phyloP scores from a whole-genome alignment of 2,329 filamentous ascomycete species.

The Hypoxylon sp. region DNA sequence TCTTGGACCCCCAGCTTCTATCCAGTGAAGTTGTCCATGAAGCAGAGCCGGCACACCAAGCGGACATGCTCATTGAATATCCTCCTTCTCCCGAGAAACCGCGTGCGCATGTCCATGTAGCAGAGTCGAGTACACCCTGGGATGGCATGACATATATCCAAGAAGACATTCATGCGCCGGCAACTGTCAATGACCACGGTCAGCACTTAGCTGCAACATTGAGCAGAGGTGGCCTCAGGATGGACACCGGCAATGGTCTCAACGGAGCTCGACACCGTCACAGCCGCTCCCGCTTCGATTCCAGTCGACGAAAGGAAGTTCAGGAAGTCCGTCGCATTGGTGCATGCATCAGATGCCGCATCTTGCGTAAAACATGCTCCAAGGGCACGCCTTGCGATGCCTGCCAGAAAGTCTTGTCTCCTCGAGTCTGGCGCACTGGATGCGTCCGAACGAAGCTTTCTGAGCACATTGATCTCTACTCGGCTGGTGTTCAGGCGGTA shows the following conservation, averaged over 20 bases:
- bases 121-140: conserved; percentile 49
- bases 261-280: conserved; percentile 66
- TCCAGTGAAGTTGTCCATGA: conserved; percentile 45
- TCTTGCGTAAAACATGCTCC: conserved; percentile 77
- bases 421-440: conserved; percentile 75
- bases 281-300: conserved; percentile 70
- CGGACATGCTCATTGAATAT: conserved; percentile 54
- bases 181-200: conserved; percentile 53
- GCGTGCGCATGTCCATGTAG: conserved; percentile 22
- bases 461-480: conserved; percentile 74
- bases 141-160: conserved; percentile 54
- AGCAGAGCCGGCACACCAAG: conserved; percentile 32
- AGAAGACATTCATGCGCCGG: conserved; percentile 53
- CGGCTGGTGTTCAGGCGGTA: conserved; percentile 74
- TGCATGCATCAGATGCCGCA: conserved; percentile 76
- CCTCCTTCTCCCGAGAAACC: conserved; percentile 43
- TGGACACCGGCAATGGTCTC: conserved; percentile 63
- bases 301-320: conserved; percentile 73
- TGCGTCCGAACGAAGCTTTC: conserved; percentile 75
- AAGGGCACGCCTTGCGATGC: conserved; percentile 74
- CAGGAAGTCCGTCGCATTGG: conserved; percentile 76
- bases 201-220: conserved; percentile 51
- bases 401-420: conserved; percentile 74
- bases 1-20: conserved; percentile 67
- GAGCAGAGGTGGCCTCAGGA: conserved; percentile 66